A percentile compares a stretch with the other conserved stretches of the same genome.
These are phyloP conservation scores for Talaromyces sp. DNA, from an alignment of 2,329 filamentous ascomycete species.

Conservation along the genomic window DNA sequence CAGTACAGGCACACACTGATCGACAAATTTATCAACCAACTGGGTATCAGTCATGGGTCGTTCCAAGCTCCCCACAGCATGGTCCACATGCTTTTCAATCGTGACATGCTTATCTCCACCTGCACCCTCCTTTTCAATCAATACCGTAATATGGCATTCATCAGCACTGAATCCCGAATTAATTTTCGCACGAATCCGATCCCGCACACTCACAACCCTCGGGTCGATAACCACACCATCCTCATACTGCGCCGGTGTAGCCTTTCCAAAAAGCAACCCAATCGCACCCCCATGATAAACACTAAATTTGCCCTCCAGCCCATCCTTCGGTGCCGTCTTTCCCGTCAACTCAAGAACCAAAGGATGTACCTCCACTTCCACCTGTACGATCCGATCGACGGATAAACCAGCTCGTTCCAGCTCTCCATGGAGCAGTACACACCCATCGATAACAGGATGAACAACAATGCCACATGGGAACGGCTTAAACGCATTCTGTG, in stretches of 20 bases:
- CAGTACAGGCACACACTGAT: constrained; percentile 50
- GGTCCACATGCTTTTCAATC: constrained; percentile 51
- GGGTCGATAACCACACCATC: constrained; percentile 50
- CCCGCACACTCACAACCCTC: constrained; percentile 47
- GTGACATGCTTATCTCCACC: constrained; percentile 25
- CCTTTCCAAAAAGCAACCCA: constrained; percentile 55
- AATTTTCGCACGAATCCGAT: constrained; percentile 49
- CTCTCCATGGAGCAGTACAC: constrained; percentile 50
- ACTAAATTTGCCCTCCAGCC: constrained; percentile 58
- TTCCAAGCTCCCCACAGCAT: constrained; percentile 56
- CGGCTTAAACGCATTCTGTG: constrained; percentile 59
- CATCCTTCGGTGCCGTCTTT: constrained; percentile 53
- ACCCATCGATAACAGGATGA: constrained; percentile 58
- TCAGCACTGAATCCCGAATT: constrained; percentile 47
- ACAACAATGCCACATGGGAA: constrained; percentile 62
- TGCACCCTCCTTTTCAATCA: constrained; percentile 35
- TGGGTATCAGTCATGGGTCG: constrained; percentile 52
- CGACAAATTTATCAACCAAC: constrained; percentile 54
- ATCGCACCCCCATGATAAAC: constrained; percentile 59
- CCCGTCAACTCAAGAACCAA: constrained; percentile 58
- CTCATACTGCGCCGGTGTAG: constrained; percentile 55
- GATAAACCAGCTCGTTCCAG: constrained; percentile 33
- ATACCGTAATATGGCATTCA: constrained; percentile 45
- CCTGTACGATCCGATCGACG: constrained; percentile 39
- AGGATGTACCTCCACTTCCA: constrained; percentile 53